Base-by-base conservation (phyloP, 495 filamentous ascomycete species). In the Polyplosphaeria fusca region DNA sequence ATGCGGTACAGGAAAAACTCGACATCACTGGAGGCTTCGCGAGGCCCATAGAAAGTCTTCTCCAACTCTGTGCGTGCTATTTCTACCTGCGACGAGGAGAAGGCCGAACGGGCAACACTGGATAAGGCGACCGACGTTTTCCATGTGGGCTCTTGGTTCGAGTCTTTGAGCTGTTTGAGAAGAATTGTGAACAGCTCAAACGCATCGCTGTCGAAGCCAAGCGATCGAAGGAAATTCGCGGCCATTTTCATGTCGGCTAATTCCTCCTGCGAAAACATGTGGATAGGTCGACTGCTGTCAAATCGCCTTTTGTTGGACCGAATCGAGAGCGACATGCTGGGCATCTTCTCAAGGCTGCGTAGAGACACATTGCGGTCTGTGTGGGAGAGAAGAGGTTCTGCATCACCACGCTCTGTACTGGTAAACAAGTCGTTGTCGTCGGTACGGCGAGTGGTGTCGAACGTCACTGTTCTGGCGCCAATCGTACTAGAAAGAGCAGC, bases 1-100 rank as follows among this genome's bases (percentile, higher is more conserved):
- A 59, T 59, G 4, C 55, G 55, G 18, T 51, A 52, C 4, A 59
- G n/a, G 48, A 59, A 59, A 23, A 52, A 47, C 25, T 59, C 47
- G 5, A 40, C 40, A 35, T 52, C 47, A 7, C 44, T 59, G 11
- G 40, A 51, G 5, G 16, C n/a, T 7, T 52, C 55, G 3, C 55
- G 47, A 13, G 38, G 55, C 35, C 52, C 55, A 19, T 52, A 27
- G 5, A 45, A 27, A 18, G 30, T 27, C 28, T 55, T 55, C 12
- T 9, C 22, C 5, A 59, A 40, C 16, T 59, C 37, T 27, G 14
- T 52, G 7, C 46, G 47, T 4, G 47, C 55, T 27, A 59, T 59
- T 9, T 59, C 47, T 20, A 59, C 35, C 25, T 59, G 55, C 7
- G 47, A 23, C 1, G 39, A 35, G 26, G 14, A 52, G 40, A 25